These are phyloP conservation scores for Geopyxis carbonaria DNA, from an alignment of 495 filamentous ascomycete genomes.

Conservation along the genomic window DNA sequence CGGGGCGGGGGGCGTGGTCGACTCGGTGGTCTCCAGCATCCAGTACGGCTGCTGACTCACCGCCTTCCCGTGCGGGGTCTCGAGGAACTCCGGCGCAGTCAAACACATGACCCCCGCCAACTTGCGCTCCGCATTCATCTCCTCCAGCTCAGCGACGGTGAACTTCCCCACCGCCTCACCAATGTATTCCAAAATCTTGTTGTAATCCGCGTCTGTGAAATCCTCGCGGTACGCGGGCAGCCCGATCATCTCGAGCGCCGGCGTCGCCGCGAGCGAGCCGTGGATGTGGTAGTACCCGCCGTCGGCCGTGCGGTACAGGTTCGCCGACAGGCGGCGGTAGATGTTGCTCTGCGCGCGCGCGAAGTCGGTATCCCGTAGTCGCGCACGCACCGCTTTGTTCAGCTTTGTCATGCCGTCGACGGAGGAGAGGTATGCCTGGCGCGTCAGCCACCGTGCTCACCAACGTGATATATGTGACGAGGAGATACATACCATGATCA, in stretches of 20 bases:
- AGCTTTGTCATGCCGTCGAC: constrained; percentile 51
- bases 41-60: constrained; percentile 22
- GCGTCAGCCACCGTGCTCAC: background rate
- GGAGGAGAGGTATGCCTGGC: constrained; percentile 51
- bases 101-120: constrained; percentile 52
- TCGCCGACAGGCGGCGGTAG: constrained; percentile 58
- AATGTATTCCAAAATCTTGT: constrained; percentile 48
- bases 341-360: constrained; percentile 51
- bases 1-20: constrained; percentile 35
- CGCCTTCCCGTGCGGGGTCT: constrained; percentile 39
- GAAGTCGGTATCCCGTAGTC: constrained; percentile 58
- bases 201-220: constrained; percentile 40
- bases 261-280: constrained; percentile 54
- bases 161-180: constrained; percentile 47
- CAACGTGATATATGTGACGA: background rate
- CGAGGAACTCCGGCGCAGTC: constrained; percentile 46
- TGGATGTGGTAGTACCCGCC: constrained; percentile 59
- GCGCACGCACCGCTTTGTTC: constrained; percentile 40
- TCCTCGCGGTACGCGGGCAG: constrained; percentile 44
- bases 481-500: constrained; percentile 29
- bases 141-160: constrained; percentile 45
- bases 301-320: constrained; percentile 53
- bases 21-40: constrained; percentile 34
- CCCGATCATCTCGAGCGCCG: constrained; percentile 54
- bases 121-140: constrained; percentile 40